Base-by-base conservation (phyloP, 345 rosid species). In the Eucalyptus pumila region DNA sequence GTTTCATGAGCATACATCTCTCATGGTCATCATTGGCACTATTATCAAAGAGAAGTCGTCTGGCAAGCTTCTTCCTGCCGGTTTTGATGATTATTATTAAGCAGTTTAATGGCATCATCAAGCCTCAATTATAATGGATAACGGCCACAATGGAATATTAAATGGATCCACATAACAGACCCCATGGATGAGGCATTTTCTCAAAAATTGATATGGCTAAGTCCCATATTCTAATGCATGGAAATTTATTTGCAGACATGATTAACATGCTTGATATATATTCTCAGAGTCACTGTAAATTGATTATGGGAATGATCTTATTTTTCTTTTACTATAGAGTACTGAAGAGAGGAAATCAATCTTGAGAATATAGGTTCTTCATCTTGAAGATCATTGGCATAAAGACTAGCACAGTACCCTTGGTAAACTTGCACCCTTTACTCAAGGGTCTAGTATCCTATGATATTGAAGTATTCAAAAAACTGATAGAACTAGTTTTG, bases 291-390 rank as follows among this genome's bases (percentile, higher is more conserved):
- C 40, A 67, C 80, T 15, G 80, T 15, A 67, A 67, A 51, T 51
- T 51, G 7, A 51, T 50, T 50, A 50, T 50, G 52, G 52, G 6
- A 51, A 30, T 88, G 26, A 95, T 95, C 98, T 47, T 47, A 65
- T 14, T 7, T n/a, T 14, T n/a, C 6, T n/a, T 32, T 67, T 65
- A 14, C 40, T 32, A 15, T 32, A 32, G 40, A 32, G 80, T 32
- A 15, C 40, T 32, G 6, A 48, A 48, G 80, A 15, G 40, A 32
- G 32, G 40, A 32, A n/a, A 67, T 65, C 10, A 7, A 65, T n/a
- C 37, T 14, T n/a, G 76, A 65, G 37, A 65, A n/a, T 27, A n/a
- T 8, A 65, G 76, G 40, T 14, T 65, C 40, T n/a, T 65, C 76
- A 67, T 67, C 21, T 67, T 67, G 21, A 67, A 67, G 40, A 67